Evolutionary conservation across 306 rosid species (phyloP), one percentile per base, ranked within the genome.

Genomic region (Delonix regia): DNA sequence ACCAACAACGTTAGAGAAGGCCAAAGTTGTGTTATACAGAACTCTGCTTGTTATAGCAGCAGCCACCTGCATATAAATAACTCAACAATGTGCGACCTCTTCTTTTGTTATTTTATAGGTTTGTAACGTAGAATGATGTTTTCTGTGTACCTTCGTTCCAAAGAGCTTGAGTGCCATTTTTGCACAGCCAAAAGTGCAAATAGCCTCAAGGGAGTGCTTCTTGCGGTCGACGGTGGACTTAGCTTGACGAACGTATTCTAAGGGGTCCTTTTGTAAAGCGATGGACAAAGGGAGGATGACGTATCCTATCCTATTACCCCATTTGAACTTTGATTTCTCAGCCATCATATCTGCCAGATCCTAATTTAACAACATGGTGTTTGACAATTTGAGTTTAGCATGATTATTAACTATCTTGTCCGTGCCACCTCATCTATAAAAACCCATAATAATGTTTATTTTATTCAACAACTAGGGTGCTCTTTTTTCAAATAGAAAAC

Each of bases 281-380:
- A 87, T 81, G 52, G 48, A 27, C 63, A 90, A 78, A 5, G 93
- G 92, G 13, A 86, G 77, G 15, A 89, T 52, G 14, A 85, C 9
- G 48, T 81, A 84, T 22, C 93, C 97, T 22, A 90, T 34, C 59
- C 34, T 16, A 72, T 92, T 92, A 25, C 92, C 97, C 93, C 93
- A 92, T 78, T 60, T 84, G 15, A 69, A 73, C 82, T 86, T 88
- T 22, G 93, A 86, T 25, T 84, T 85, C 81, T 88, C 83, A 4
- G 81, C 87, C 91, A 90, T 86, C 93, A 86, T 83, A 80, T 90
- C 89, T 19, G 93, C 89, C 30, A 92, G 9, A 36, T 75, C 89
- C 97, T 90, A 16, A 33, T 33, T 33, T 19, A n/a, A 64, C 47
- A 34, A 14, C 41, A 41, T 47, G 14, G 49, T 11, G 16, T 44